These are phyloP conservation scores for Hypoxylon fuscum DNA, from an alignment of 495 filamentous ascomycete species.

Conservation along the genomic window DNA sequence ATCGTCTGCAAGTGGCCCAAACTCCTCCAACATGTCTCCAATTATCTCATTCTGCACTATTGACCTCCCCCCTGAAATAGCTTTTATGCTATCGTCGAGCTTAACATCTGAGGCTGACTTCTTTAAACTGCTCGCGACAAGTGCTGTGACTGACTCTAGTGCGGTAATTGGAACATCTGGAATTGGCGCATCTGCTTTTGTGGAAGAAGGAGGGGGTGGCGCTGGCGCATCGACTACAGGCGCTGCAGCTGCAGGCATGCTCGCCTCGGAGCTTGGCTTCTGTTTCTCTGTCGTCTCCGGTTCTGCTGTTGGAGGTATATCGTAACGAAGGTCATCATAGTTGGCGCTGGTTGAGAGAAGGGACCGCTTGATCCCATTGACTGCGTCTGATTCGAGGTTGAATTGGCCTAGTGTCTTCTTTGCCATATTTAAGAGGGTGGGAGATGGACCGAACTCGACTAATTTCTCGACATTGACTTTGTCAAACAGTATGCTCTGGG, in stretches of 20 bases:
- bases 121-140: constrained; percentile 89
- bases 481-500: constrained; percentile 88
- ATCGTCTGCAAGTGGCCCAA: constrained; percentile 88
- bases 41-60: constrained; percentile 88
- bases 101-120: constrained; percentile 81
- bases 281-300: constrained; percentile 58
- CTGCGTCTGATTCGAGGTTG: constrained; percentile 90
- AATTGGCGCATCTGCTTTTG: constrained; percentile 77
- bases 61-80: constrained; percentile 69
- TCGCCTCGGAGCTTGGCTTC: constrained; percentile 46
- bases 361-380: constrained; percentile 85
- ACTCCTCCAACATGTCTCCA: constrained; percentile 87
- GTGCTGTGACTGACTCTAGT: constrained; percentile 76
- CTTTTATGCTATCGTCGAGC: constrained; percentile 86
- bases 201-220: constrained; percentile 62
- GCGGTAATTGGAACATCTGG: constrained; percentile 80
- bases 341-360: constrained; percentile 94
- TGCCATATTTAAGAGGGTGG: constrained; percentile 88
- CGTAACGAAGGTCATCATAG: constrained; percentile 91
- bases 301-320: constrained; percentile 82
- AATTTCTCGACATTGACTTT: constrained; percentile 86
- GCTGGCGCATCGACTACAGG: constrained; percentile 54
- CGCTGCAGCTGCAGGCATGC: constrained; percentile 54
- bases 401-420: constrained; percentile 85
- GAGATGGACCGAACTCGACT: constrained; percentile 87